Percentiles rank a stretch among this genome's conserved stretches.
These are phyloP conservation scores for Cyclotella choctawhatcheeana DNA, from an alignment of 108 stramenopile genomes.

Conservation along the genomic window DNA sequence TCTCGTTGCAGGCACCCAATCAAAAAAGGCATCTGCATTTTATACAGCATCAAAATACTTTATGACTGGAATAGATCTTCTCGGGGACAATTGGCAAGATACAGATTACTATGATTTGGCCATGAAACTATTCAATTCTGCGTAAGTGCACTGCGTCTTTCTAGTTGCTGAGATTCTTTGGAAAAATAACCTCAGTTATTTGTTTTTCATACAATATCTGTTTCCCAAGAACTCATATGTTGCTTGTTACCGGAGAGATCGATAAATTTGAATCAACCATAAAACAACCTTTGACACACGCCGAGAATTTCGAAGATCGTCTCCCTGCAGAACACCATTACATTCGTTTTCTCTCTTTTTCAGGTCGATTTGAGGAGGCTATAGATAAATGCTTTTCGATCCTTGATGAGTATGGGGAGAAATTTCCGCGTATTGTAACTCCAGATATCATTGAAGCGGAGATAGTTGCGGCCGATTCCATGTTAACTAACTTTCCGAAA, in stretches of 20 bases:
- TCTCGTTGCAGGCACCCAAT: constrained; percentile 24
- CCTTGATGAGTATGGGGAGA: constrained; percentile 9
- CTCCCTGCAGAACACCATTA: constrained; percentile 1
- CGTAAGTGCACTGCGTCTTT: not conserved
- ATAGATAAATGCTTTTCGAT: not conserved
- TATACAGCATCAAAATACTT: constrained; percentile 25
- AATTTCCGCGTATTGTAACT: constrained; percentile 3
- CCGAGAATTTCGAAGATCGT: constrained; percentile 5
- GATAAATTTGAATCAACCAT: not conserved
- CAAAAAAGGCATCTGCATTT: constrained; percentile 19
- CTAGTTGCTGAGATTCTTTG: too few relatives aligned
- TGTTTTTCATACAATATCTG: not conserved
- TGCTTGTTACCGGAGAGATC: not conserved
- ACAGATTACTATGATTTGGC: constrained; percentile 12
- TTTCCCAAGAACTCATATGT: not conserved
- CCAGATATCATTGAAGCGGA: not conserved
- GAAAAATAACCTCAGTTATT: not conserved
- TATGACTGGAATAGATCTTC: constrained; percentile 22
- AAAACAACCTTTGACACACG: not conserved
- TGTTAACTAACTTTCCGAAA: not conserved
- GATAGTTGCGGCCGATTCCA: not conserved
- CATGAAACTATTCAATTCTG: constrained; percentile 7
- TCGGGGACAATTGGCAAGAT: constrained; percentile 14
- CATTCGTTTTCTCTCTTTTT: not conserved
- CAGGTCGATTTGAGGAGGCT: constrained; percentile 1